Percentiles rank a stretch among this genome's conserved stretches.
Evolutionary conservation across 495 filamentous ascomycete genomes (phyloP).

Genomic region (Achaetomiella virescens): DNA sequence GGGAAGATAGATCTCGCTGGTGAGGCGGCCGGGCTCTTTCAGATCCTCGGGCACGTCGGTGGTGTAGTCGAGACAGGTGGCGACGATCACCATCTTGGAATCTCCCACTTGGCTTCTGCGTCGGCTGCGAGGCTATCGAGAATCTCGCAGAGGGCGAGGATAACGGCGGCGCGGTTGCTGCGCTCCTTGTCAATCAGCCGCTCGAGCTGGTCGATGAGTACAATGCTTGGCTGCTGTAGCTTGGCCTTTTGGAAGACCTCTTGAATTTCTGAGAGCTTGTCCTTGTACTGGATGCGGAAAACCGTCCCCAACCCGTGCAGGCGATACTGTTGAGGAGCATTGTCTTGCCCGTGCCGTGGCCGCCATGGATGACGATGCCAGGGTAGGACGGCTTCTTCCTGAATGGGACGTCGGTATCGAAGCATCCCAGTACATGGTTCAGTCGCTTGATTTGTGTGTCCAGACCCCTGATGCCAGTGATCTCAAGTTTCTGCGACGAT

Average conservation of each 20-base stretch:
- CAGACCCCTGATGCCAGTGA: slow-evolving; percentile 56
- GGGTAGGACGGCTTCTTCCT: slow-evolving; percentile 35
- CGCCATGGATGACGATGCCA: slow-evolving; percentile 71
- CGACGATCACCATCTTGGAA: slow-evolving; percentile 55
- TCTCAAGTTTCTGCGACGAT: slow-evolving; percentile 29
- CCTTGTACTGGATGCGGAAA: slow-evolving; percentile 50
- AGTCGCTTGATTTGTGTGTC: slow-evolving; percentile 55
- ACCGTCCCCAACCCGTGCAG: slow-evolving; percentile 60
- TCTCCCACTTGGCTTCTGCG: slow-evolving; percentile 26
- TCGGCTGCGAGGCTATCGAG: slow-evolving; percentile 44
- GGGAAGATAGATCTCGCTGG: slow-evolving; percentile 69
- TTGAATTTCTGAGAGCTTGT: slow-evolving; percentile 54
- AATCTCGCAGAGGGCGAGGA: slow-evolving; percentile 46
- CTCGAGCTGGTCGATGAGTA: slow-evolving; percentile 80
- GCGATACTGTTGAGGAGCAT: slow-evolving; percentile 62
- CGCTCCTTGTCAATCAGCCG: slow-evolving; percentile 62
- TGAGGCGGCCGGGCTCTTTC: slow-evolving; percentile 59
- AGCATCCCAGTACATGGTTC: slow-evolving; percentile 59
- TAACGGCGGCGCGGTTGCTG: slow-evolving; percentile 40
- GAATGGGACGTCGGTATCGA: slow-evolving; percentile 35
- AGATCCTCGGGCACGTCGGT: slow-evolving; percentile 70
- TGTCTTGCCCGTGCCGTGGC: slow-evolving; percentile 78
- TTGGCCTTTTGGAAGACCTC: slow-evolving; percentile 67
- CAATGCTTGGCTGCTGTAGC: slow-evolving; percentile 66
- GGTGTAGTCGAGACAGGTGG: slow-evolving; percentile 65